phyloP scores from a whole-genome alignment of 352 stramenopile species.

The Phytophthora podocarpi region DNA sequence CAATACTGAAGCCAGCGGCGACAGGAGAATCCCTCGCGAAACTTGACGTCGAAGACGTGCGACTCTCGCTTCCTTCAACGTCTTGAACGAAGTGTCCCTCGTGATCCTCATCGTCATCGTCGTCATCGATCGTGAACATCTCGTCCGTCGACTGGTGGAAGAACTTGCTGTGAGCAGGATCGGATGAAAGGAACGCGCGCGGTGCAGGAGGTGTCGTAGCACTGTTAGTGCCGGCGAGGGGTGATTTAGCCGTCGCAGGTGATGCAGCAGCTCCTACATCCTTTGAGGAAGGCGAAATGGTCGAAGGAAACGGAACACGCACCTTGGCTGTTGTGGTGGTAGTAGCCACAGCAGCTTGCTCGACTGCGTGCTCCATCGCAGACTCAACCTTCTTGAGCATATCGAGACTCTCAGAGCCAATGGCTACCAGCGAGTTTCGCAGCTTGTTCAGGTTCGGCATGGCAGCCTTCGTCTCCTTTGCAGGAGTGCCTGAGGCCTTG shows the following conservation, averaged over 20 bases:
- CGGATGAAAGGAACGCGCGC: slow-evolving; percentile 28
- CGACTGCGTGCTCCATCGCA: slow-evolving; percentile 37
- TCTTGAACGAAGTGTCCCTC: slow-evolving; percentile 36
- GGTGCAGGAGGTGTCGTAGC: slow-evolving; percentile 21
- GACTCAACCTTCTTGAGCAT: slow-evolving; percentile 82
- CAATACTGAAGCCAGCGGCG: slow-evolving; percentile 8
- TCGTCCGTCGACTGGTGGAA: slow-evolving; percentile 74
- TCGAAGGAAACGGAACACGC: slow-evolving; percentile 42
- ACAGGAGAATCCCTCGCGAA: slow-evolving; percentile 49
- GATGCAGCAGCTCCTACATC: slow-evolving; percentile 14
- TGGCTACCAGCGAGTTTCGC: slow-evolving; percentile 59
- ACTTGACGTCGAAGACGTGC: slow-evolving; percentile 49
- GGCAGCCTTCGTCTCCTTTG: slow-evolving; percentile 22
- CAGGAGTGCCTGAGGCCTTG: slow-evolving; percentile 4
- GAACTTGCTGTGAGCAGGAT: slow-evolving; percentile 37
- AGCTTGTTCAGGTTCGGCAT: slow-evolving; percentile 64
- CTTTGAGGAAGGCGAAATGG: slow-evolving; percentile 27
- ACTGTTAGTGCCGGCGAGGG: neutral
- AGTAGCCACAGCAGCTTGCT: slow-evolving; percentile 33
- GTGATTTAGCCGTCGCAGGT: slow-evolving; percentile 7
- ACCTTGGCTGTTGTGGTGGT: slow-evolving; percentile 46
- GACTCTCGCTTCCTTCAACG: slow-evolving; percentile 30
- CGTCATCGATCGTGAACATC: slow-evolving; percentile 86
- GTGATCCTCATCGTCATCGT: slow-evolving; percentile 69
- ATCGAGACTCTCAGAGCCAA: slow-evolving; percentile 73